Conservation (phyloP, 495 filamentous ascomycete species). For the Neurospora sp. region DNA sequence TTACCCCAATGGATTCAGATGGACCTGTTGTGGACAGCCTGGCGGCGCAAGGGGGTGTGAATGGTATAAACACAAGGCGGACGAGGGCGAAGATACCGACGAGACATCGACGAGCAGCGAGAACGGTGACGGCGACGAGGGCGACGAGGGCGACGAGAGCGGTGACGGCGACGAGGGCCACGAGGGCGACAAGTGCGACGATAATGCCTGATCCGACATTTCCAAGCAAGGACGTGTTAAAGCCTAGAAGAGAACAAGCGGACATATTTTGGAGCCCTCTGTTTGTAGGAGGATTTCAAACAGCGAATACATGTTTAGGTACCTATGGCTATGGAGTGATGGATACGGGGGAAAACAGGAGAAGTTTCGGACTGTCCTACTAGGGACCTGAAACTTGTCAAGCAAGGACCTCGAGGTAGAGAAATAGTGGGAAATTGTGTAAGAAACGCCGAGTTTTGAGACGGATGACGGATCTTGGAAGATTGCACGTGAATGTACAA, state of each 20-base stretch:
- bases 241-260: not conserved
- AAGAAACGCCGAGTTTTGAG: not conserved
- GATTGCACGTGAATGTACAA: not conserved
- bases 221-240: not conserved
- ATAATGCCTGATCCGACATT: not conserved
- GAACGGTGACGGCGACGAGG: not conserved
- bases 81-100: not conserved
- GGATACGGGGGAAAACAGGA: too few relatives aligned
- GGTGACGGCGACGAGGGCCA: not conserved
- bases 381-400: too few relatives aligned
- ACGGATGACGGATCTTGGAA: too few relatives aligned
- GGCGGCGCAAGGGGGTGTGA: not conserved
- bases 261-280: too few relatives aligned
- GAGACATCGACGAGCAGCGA: not conserved
- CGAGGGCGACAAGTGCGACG: not conserved
- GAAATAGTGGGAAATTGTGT: not conserved
- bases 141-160: not conserved
- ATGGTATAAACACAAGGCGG: not conserved
- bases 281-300: too few relatives aligned
- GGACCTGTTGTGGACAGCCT: not conserved
- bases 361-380: too few relatives aligned
- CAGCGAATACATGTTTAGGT: too few relatives aligned
- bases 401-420: too few relatives aligned
- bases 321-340: too few relatives aligned
- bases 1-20: not conserved